These are phyloP conservation scores for Geotrichum macrosporum DNA, from an alignment of 1,139 yeast genomes.

Conservation along the genomic window DNA sequence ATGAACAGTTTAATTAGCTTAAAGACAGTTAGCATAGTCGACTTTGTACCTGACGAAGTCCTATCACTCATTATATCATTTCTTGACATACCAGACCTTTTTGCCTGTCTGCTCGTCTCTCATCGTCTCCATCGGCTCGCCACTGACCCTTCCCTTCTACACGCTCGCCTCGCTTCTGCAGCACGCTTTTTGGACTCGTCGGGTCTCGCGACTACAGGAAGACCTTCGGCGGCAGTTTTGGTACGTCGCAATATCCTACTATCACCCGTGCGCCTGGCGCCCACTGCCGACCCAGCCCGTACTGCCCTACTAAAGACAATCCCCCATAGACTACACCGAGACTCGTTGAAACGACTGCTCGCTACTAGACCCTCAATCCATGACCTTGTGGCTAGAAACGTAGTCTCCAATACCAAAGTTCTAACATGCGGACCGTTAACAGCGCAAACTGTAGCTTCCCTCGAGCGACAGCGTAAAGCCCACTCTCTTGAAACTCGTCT, in stretches of 20 bases:
- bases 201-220: constrained; percentile 19
- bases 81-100: constrained; percentile 33
- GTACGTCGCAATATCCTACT: constrained; percentile 30
- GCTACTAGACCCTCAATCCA: constrained; percentile 28
- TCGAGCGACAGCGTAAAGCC: constrained; percentile 29
- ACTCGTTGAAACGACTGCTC: constrained; percentile 28
- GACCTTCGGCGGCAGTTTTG: constrained; percentile 31
- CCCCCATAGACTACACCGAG: constrained; percentile 29
- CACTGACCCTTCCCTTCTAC: constrained; percentile 28
- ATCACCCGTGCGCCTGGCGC: constrained; percentile 30
- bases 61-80: constrained; percentile 27
- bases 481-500: constrained; percentile 20
- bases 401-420: constrained; percentile 16
- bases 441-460: constrained; percentile 15
- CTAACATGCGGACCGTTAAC: constrained; percentile 8
- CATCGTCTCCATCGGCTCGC: constrained; percentile 29
- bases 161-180: constrained; percentile 24
- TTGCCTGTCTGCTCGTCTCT: constrained; percentile 25
- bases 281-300: constrained; percentile 27
- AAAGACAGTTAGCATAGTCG: not conserved
- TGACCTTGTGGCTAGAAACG: constrained; percentile 29
- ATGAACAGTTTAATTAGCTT: no score
- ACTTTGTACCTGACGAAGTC: constrained; percentile 31
- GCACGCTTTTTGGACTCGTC: constrained; percentile 27
- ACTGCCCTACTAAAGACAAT: constrained; percentile 27